Evolutionary conservation across 1,284 basidiomycete genomes (phyloP), one percentile per base, ranked within the genome.

Genomic region (Malassezia globosa): DNA sequence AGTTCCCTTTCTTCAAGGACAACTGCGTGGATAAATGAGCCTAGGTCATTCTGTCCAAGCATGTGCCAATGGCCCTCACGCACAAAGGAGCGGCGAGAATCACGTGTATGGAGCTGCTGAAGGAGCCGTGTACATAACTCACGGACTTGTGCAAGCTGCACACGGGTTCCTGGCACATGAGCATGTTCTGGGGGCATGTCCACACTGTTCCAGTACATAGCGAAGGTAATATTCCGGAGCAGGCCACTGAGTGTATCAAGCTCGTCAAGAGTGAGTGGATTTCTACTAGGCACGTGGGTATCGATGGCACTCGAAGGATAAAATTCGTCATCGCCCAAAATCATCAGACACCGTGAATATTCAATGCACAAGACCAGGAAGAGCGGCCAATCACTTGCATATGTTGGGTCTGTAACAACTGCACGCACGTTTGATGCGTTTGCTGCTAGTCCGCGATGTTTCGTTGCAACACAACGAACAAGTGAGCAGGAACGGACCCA

Each of bases 261-360:
- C 65, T 97, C 92, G 61, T 94, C 88, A 7, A 90, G 72, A 0
- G 78, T 78, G 2, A 97, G 77, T 80, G 74, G 76, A 67, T 45
- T 43, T 31, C 29, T 31, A 29, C 37, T 18, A 14, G 42, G 29
- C 3, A 18, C 26, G 4, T 33, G 19, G 44, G 39, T 14, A 31
- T 21, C 36, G 6, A 25, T 33, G 4, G 24, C 23, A 13, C 13
- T 6, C 2, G 42, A 19, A 4, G 81, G 79, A 67, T 90, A 90
- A 74, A 97, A 96, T 72, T 97, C 92, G 70, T 96, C 92, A 61
- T 97, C 94, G 2, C 87, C 87, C 76, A 97, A 85, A 0, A 89
- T 87, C 33, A 89, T 76, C 16, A 97, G 79, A 10, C 82, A 80
- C 56, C 92, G 84, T 2, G 81, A 80, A 71, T 95, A 92, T 16